phyloP scores from a whole-genome alignment of 2,329 filamentous ascomycete genomes.

The Epichloe sylvatica region DNA sequence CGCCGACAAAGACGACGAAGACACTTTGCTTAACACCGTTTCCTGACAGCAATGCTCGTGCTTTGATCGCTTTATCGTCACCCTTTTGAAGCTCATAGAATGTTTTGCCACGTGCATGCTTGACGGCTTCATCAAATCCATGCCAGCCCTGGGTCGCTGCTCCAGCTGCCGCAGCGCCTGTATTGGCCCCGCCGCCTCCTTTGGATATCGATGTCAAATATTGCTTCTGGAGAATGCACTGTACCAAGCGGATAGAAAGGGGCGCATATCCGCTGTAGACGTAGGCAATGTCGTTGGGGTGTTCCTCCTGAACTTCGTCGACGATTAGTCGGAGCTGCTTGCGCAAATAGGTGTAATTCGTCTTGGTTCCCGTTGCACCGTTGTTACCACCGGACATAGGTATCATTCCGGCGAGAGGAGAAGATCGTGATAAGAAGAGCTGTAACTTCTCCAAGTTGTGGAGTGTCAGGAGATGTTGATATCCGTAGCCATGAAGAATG shows the following conservation, averaged over 20 bases:
- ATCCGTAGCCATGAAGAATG: slow-evolving; percentile 83
- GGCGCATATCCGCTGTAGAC: slow-evolving; percentile 96
- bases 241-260: slow-evolving; percentile 77
- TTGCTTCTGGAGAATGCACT: slow-evolving; percentile 84
- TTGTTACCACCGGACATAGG: slow-evolving; percentile 47
- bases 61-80: slow-evolving; percentile 83
- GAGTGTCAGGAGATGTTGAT: slow-evolving; percentile 85
- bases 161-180: slow-evolving; percentile 23
- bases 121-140: slow-evolving; percentile 83
- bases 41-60: slow-evolving; percentile 68
- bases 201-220: slow-evolving; percentile 59
- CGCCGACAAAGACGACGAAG: slow-evolving; percentile 95
- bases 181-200: slow-evolving; percentile 34
- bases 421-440: slow-evolving; percentile 64
- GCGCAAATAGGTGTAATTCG: slow-evolving; percentile 79
- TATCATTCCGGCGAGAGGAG: slow-evolving; percentile 67
- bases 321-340: slow-evolving; percentile 81
- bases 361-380: slow-evolving; percentile 50
- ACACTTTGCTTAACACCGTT: slow-evolving; percentile 70
- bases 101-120: slow-evolving; percentile 73
- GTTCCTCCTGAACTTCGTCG: slow-evolving; percentile 90
- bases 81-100: slow-evolving; percentile 89
- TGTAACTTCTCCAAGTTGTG: slow-evolving; percentile 80
- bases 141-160: slow-evolving; percentile 69
- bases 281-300: slow-evolving; percentile 91